Evolutionary conservation across 805 yeast species (phyloP).

Genomic region (Monosporozyma unispora): DNA sequence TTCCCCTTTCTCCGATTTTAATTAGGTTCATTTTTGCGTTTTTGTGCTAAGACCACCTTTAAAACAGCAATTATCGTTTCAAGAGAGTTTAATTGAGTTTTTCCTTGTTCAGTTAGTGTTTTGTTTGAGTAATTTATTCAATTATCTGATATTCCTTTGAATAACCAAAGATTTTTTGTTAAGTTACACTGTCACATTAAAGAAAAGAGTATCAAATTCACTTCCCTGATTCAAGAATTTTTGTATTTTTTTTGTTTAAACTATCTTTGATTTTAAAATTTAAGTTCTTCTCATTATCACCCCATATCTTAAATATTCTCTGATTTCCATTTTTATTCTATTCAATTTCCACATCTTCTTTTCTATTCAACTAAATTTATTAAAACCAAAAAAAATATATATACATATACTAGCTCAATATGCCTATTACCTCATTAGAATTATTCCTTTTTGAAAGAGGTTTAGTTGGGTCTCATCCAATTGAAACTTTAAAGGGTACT

Average conservation of each 20-base stretch:
- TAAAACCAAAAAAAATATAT: background rate
- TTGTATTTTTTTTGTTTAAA: background rate
- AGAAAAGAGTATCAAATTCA: too few species aligned
- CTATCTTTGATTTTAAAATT: too few species aligned
- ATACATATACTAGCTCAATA: slow-evolving; percentile 4
- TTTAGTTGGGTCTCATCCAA: slow-evolving; percentile 49
- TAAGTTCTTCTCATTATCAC: background rate
- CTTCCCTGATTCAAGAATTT: background rate
- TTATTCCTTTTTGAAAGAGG: slow-evolving; percentile 60
- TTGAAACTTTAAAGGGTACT: slow-evolving; percentile 56
- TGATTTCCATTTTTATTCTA: background rate
- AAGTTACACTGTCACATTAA: too few species aligned
- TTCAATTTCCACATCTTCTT: background rate
- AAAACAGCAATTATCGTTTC: background rate
- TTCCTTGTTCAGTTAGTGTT: background rate
- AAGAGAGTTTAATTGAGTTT: background rate
- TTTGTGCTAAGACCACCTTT: background rate
- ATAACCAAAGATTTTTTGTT: too few species aligned
- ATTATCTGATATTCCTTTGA: too few species aligned
- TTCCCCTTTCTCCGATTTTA: background rate
- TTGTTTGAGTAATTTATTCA: too few species aligned
- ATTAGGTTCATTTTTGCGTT: background rate
- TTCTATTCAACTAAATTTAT: background rate
- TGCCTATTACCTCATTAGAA: slow-evolving; percentile 52
- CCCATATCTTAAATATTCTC: background rate